Conservation (phyloP, 2,329 filamentous ascomycete species). For the Cladophialophora exuberans region DNA sequence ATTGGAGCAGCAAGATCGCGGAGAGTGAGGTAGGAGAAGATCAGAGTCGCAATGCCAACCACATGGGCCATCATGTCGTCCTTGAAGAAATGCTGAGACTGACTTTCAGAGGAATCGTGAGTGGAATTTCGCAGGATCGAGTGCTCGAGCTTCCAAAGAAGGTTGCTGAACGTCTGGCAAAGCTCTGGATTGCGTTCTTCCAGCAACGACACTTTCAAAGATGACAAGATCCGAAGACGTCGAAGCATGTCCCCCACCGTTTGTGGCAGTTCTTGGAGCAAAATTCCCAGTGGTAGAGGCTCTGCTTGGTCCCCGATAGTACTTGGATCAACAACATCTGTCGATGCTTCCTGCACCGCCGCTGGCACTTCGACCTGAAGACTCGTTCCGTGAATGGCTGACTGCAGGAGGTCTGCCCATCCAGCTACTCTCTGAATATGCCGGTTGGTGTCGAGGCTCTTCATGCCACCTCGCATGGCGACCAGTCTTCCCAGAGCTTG, state of each 20-base stretch:
- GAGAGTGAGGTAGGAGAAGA: conserved; percentile 20
- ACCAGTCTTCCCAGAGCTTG: conserved; percentile 14
- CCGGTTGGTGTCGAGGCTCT: conserved; percentile 13
- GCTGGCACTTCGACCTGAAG: conserved; percentile 11
- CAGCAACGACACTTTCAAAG: conserved; percentile 9
- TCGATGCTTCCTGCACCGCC: not conserved
- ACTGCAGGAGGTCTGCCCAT: conserved; percentile 23
- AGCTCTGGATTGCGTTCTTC: conserved; percentile 9
- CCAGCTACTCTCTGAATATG: conserved; percentile 20
- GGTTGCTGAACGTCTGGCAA: conserved; percentile 18
- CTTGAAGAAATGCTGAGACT: no score
- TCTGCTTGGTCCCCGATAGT: not conserved
- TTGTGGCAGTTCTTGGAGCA: conserved; percentile 10
- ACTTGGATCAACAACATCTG: not conserved
- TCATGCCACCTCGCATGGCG: conserved; percentile 21
- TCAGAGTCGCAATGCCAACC: conserved; percentile 14
- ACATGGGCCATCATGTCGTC: not conserved
- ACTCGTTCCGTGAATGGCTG: conserved; percentile 19
- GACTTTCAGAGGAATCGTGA: no score
- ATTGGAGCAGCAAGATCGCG: conserved; percentile 21
- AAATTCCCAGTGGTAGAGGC: not conserved
- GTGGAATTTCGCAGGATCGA: conserved; percentile 15
- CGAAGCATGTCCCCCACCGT: conserved; percentile 2
- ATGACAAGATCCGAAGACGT: conserved; percentile 16
- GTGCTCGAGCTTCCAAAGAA: conserved; percentile 25